Evolutionary conservation across 257 asterid genomes (phyloP).

Genomic region (Nicotiana otophora): DNA sequence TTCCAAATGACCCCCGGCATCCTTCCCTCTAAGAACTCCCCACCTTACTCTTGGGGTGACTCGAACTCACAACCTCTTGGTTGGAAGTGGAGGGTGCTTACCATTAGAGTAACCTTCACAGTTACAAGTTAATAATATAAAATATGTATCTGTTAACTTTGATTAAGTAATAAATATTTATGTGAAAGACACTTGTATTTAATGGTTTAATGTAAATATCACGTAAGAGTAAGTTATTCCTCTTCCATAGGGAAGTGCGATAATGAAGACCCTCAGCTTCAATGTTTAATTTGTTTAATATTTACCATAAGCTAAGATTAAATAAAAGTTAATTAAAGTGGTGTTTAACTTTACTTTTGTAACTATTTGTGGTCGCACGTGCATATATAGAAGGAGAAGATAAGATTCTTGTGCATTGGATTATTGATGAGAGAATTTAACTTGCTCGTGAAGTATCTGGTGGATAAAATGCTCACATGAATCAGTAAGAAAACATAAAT

Average conservation of each 20-base stretch:
- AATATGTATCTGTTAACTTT: neutral
- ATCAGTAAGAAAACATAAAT: neutral
- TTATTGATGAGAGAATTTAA: neutral
- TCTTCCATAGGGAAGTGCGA: neutral
- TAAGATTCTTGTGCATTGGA: neutral
- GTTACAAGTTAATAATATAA: neutral
- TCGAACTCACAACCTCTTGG: too few relatives aligned
- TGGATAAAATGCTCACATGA: neutral
- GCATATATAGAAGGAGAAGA: neutral
- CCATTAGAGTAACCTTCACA: neutral
- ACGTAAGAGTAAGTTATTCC: neutral
- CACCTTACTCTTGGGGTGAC: too few relatives aligned
- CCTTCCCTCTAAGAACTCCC: too few relatives aligned
- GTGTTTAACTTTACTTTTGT: neutral
- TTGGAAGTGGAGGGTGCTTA: too few relatives aligned
- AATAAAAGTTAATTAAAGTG: neutral
- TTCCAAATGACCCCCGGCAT: too few relatives aligned
- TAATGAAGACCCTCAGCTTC: too few relatives aligned
- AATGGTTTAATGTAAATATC: neutral
- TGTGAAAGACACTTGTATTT: neutral
- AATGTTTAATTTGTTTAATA: neutral
- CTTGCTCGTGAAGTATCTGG: neutral
- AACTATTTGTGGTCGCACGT: neutral
- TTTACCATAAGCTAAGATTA: neutral
- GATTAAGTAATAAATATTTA: too few relatives aligned